Percentiles rank a stretch among this genome's conserved stretches.
Evolutionary conservation across 164 flowering plant genomes (phyloP).

Genomic region (Dillenia turbinata): DNA sequence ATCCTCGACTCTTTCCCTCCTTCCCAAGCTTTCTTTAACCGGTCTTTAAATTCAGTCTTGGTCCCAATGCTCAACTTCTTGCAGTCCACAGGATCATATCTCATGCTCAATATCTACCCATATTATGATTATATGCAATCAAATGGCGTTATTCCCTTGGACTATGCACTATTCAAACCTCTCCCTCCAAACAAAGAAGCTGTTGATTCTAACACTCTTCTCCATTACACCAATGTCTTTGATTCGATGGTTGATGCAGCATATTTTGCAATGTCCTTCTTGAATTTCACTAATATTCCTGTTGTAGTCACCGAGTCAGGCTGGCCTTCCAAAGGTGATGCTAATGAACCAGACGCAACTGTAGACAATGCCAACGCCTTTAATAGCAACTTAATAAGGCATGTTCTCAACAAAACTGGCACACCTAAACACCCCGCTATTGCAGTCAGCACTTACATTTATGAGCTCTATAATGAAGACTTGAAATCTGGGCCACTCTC

Average conservation of each 20-base stretch:
- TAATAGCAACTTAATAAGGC: conserved; percentile 63
- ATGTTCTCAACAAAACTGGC: conserved; percentile 56
- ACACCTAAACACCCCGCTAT: conserved; percentile 69
- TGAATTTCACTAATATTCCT: conserved; percentile 66
- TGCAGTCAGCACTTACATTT: conserved; percentile 58
- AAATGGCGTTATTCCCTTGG: conserved; percentile 64
- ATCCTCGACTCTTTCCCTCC: conserved; percentile 81
- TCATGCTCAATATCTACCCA: conserved; percentile 72
- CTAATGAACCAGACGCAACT: conserved; percentile 69
- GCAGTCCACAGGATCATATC: conserved; percentile 50
- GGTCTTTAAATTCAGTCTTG: conserved; percentile 45
- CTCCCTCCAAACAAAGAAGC: conserved; percentile 68
- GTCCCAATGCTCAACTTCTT: conserved; percentile 60
- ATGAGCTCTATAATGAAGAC: conserved; percentile 73
- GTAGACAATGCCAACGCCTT: conserved; percentile 65
- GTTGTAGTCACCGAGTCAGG: conserved; percentile 71
- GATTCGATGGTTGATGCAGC: conserved; percentile 78
- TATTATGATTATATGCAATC: conserved; percentile 69
- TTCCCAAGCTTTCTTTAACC: conserved; percentile 73
- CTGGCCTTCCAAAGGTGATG: conserved; percentile 79
- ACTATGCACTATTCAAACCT: conserved; percentile 70
- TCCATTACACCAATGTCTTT: conserved; percentile 71
- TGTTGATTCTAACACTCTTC: conserved; percentile 72
- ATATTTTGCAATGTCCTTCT: conserved; percentile 57
- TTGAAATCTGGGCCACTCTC: conserved; percentile 46